Evolutionary conservation across 73 alveolate species (phyloP), one percentile per base, ranked within the genome.

Genomic region (Paramecium caudatum): DNA sequence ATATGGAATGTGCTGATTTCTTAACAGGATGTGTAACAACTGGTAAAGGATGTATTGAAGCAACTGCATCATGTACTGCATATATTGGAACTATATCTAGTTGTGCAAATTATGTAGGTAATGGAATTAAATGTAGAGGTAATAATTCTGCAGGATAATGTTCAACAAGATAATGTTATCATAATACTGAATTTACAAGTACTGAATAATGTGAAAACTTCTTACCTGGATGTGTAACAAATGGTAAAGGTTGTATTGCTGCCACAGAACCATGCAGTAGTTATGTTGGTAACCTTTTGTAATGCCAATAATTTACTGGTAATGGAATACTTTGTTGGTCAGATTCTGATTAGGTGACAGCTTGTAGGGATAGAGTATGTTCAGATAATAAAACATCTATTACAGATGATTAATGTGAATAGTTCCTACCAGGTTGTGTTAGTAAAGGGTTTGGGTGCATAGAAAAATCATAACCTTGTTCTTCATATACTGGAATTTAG

Each of bases 361-460:
- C 45, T 2, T 74, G 88, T 43, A 74, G 46, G 19, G 62, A 74
- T 19, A 27, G 39, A 12, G 3, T 2, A 39, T 74, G 88, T 74
- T 16, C 68, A 4, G 88, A 74, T 15, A 39, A 30, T 41, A 3
- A 63, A 3, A 74, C 17, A 41, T 16, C 39, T 39, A 74, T 9
- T 16, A 12, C 47, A 21, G 88, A 74, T 41, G 49, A 4, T 6
- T 45, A 74, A 10, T 74, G 88, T 37, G 43, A 17, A 13, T 32
- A 33, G 13, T 65, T 65, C 19, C 32, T 65, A 30, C 34, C 49
- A 65, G 83, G 83, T 33, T 74, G 88, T 74, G n/a, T 74, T 1
- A 74, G 55, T 9, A 74, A n/a, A 12, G 88, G 88, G 9, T 12
- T 16, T 3, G 88, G 88, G 9, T 74, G 88, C 15, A 74, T 74